Evolutionary conservation across 2,329 filamentous ascomycete species (phyloP), one percentile per base, ranked within the genome.

Genomic region (Zarea fungicola): DNA sequence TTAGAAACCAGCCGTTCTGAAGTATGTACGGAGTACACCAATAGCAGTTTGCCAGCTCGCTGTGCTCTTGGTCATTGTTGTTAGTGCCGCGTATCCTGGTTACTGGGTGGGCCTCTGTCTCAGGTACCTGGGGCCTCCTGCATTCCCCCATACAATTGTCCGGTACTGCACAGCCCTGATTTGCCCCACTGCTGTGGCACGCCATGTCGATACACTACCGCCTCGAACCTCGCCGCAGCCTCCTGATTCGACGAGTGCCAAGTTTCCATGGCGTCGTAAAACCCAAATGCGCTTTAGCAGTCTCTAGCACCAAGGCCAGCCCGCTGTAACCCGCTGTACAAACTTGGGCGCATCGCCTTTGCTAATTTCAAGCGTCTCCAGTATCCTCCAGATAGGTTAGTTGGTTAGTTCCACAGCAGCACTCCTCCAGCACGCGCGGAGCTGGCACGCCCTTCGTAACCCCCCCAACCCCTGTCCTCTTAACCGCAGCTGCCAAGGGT

Each of bases 91-190:
- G n/a, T 23, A 29, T 32, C 21, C 16, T 10, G 23, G 25, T 29
- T n/a, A 25, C 41, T 14, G 10, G 28, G 23, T 8, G 7, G 26
- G 6, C 29, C 28, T 22, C 3, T 44, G 31, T 28, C 42, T 16
- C 42, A 36, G 21, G 42, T 48, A 48, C 45, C 13, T 35, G 7
- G n/a, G 1, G 4, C 11, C 3, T 10, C 26, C 19, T 16, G 22
- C n/a, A 29, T 22, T 6, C 14, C 5, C 6, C 16, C 13, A 22
- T 29, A 25, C 16, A 4, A 23, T 35, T 22, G 16, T 22, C 10
- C n/a, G 14, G 46, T 49, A 49, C 37, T 49, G 47, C 47, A 43
- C 40, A 49, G 47, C 47, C 47, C 21, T 23, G 14, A 18, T 21
- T 9, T 29, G 31, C 23, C 8, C 46, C 46, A 49, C 46, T 21